phyloP scores from a whole-genome alignment of 768 basidiomycete species.

The Crepidotus variabilis region DNA sequence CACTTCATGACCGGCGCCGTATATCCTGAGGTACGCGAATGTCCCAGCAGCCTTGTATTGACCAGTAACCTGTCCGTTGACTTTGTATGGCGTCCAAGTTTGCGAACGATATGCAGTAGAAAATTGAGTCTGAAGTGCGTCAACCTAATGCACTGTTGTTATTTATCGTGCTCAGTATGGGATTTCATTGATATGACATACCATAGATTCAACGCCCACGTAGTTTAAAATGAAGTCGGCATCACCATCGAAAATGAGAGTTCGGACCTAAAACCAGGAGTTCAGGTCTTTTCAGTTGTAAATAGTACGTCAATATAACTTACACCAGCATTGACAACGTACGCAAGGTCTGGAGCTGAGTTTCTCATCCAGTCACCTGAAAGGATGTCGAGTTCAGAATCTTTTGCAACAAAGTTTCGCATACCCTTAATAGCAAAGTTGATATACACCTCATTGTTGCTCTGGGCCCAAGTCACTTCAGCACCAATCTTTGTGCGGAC shows the following conservation, averaged over 20 bases:
- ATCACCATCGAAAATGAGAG: slow-evolving; percentile 54
- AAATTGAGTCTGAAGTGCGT: slow-evolving; percentile 44
- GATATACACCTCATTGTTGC: slow-evolving; percentile 36
- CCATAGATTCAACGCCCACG: slow-evolving; percentile 56
- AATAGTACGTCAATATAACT: too few relatives aligned
- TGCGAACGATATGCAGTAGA: slow-evolving; percentile 36
- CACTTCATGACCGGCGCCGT: slow-evolving; percentile 44
- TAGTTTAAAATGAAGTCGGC: slow-evolving; percentile 56
- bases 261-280: slow-evolving; percentile 28
- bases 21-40: slow-evolving; percentile 51
- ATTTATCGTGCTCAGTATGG: not conserved
- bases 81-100: slow-evolving; percentile 43
- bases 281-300: not conserved
- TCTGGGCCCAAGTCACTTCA: slow-evolving; percentile 36
- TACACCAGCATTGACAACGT: not conserved
- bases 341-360: slow-evolving; percentile 47
- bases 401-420: not conserved
- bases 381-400: not conserved
- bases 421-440: slow-evolving; percentile 44
- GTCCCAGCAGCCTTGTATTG: slow-evolving; percentile 58
- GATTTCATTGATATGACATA: slow-evolving; percentile 12
- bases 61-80: slow-evolving; percentile 45
- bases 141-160: slow-evolving; percentile 27
- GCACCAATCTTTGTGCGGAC: slow-evolving; percentile 37
- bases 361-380: slow-evolving; percentile 62